Conservation (phyloP, 176 grass and related monocot species). For the Eragrostis nindensis region DNA sequence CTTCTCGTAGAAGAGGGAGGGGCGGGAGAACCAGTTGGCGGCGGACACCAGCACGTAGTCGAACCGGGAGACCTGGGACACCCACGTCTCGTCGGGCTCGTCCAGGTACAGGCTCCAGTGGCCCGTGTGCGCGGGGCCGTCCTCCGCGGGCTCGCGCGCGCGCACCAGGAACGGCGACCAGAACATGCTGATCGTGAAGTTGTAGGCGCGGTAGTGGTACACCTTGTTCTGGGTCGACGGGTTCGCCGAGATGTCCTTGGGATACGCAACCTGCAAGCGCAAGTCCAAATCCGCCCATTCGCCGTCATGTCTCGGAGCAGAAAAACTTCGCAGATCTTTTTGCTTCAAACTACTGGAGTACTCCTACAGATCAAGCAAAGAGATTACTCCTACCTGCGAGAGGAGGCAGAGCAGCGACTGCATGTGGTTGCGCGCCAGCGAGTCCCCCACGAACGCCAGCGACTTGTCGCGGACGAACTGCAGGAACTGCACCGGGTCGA, state of each 20-base stretch:
- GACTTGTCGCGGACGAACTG: slow-evolving; percentile 55
- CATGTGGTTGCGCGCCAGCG: slow-evolving; percentile 63
- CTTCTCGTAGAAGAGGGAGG: slow-evolving; percentile 69
- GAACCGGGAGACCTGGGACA: slow-evolving; percentile 56
- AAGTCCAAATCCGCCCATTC: neutral
- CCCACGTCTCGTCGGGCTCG: slow-evolving; percentile 66
- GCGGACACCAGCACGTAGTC: slow-evolving; percentile 81
- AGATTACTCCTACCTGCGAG: slow-evolving; percentile 32
- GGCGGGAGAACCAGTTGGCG: slow-evolving; percentile 79
- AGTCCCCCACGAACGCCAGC: slow-evolving; percentile 65
- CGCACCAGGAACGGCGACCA: slow-evolving; percentile 88
- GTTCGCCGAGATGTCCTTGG: slow-evolving; percentile 56
- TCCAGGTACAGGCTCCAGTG: slow-evolving; percentile 83
- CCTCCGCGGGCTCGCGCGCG: slow-evolving; percentile 42
- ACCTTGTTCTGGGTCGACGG: slow-evolving; percentile 57
- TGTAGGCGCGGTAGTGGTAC: slow-evolving; percentile 61
- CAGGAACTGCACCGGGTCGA: slow-evolving; percentile 68
- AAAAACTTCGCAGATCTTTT: neutral
- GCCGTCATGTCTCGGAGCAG: neutral
- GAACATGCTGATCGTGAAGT: slow-evolving; percentile 76
- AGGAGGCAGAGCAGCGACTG: slow-evolving; percentile 66
- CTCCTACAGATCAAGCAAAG: neutral
- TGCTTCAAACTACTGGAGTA: neutral
- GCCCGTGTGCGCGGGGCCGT: slow-evolving; percentile 55
- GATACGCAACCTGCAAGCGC: slow-evolving; percentile 52